phyloP scores from a whole-genome alignment of 805 yeast species.

The Kodamaea nitidulidarum region DNA sequence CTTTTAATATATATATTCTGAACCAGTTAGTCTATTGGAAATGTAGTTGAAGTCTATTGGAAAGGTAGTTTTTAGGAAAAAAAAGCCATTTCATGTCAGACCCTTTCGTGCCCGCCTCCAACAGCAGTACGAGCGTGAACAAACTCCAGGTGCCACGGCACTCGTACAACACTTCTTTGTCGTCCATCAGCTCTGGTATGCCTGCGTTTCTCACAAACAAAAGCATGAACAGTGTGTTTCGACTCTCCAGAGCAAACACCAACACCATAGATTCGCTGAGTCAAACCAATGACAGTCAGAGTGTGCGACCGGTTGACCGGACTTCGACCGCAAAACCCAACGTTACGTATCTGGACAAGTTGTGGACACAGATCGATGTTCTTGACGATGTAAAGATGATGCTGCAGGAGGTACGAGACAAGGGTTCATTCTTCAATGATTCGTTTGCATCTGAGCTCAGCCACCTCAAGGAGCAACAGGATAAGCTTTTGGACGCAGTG shows the following conservation, averaged over 20 bases:
- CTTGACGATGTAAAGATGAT: slow-evolving; percentile 71
- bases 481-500: slow-evolving; percentile 31
- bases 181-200: slow-evolving; percentile 7
- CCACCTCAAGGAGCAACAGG: slow-evolving; percentile 56
- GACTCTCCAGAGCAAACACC: slow-evolving; percentile 18
- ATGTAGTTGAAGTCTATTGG: too few relatives aligned
- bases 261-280: slow-evolving; percentile 9
- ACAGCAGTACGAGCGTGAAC: slow-evolving; percentile 7
- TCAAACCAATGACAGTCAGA: slow-evolving; percentile 11
- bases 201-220: slow-evolving; percentile 2
- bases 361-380: slow-evolving; percentile 86
- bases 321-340: slow-evolving; percentile 54
- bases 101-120: neutral
- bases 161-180: slow-evolving; percentile 11
- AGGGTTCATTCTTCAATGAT: slow-evolving; percentile 48
- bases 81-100: slow-evolving; percentile 1
- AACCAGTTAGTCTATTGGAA: too few relatives aligned
- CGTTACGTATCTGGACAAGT: slow-evolving; percentile 65
- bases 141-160: slow-evolving; percentile 16
- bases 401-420: slow-evolving; percentile 43
- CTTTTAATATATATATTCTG: too few relatives aligned
- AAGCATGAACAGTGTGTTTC: slow-evolving; percentile 12
- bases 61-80: too few relatives aligned
- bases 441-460: slow-evolving; percentile 49
- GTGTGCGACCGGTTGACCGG: slow-evolving; percentile 39